Base-by-base conservation (phyloP, 179 eudicot genomes). In the Silene vulgaris region DNA sequence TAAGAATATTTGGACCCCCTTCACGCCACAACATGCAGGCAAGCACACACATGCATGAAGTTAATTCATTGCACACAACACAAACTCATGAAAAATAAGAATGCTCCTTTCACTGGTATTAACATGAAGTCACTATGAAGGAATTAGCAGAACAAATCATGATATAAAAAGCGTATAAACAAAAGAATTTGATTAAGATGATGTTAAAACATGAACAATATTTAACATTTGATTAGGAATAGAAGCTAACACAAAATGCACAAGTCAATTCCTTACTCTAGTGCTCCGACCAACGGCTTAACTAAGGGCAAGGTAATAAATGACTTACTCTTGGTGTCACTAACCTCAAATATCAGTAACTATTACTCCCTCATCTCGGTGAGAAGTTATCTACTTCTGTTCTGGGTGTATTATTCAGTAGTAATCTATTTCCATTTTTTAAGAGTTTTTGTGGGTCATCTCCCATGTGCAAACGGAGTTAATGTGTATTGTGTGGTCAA, bases 11-110 rank as follows among this genome's bases (percentile, higher is more conserved):
- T 84, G 82, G 83, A 88, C 71, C 90, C 90, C 69, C 93, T 88
- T 83, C 87, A 86, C 59, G 86, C 84, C 85, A 82, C 83, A 85
- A 86, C 93, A 89, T 89, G 93, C 88, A 89, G 82, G 85, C 86
- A 89, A 86, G 52, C 52, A 87, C 88, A 88, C 85, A 89, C 87
- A 82, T 78, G 83, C 86, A 86, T 76, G 73, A 26, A 76, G 83
- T 87, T 86, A 87, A 87, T 84, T 78, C 82, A 87, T 82, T 77
- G 80, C 89, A 84, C 79, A 72, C 85, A 54, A 69, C 52, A n/a
- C 73, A 72, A 75, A 56, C 57, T 73, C 50, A 45, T 70, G 71
- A 71, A 62, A 56, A 61, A 73, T 59, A 67, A 69, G 74, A 43
- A 57, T 75, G 72, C 59, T 61, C 74, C 66, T 77, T 74, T 17